These are phyloP conservation scores for Tetrapisispora arboricola DNA, from an alignment of 805 yeast species.

Conservation along the genomic window DNA sequence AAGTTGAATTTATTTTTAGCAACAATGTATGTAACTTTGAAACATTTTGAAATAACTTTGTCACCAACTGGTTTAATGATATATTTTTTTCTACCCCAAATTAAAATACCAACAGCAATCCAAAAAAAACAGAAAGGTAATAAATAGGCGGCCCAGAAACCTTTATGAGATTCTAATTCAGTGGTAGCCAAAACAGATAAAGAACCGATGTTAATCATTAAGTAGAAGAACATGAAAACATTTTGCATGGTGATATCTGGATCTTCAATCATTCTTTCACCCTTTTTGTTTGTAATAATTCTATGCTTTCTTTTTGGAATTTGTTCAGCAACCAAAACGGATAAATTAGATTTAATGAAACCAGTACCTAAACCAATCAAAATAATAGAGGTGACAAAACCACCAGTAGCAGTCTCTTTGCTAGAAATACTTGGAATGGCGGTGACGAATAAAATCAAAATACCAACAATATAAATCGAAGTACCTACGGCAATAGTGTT, in stretches of 20 bases:
- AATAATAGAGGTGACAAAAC: slow-evolving; percentile 36
- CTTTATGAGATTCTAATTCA: slow-evolving; percentile 53
- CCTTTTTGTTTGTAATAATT: slow-evolving; percentile 46
- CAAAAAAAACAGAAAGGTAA: slow-evolving; percentile 62
- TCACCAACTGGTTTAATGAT: slow-evolving; percentile 53
- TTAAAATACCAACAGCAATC: slow-evolving; percentile 43
- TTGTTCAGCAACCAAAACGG: slow-evolving; percentile 63
- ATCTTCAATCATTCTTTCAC: slow-evolving; percentile 59
- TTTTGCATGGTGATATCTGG: slow-evolving; percentile 63
- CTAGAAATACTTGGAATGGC: slow-evolving; percentile 50
- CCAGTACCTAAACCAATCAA: slow-evolving; percentile 71
- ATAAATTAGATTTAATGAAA: slow-evolving; percentile 67
- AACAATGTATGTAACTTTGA: slow-evolving; percentile 36
- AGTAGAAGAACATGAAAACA: slow-evolving; percentile 65
- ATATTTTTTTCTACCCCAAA: slow-evolving; percentile 44
- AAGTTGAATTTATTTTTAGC: slow-evolving; percentile 39
- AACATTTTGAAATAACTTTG: slow-evolving; percentile 46
- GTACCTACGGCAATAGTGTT: slow-evolving; percentile 56
- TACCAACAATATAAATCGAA: slow-evolving; percentile 50
- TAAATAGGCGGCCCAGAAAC: slow-evolving; percentile 66
- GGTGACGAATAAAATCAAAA: slow-evolving; percentile 55
- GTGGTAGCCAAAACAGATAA: slow-evolving; percentile 70
- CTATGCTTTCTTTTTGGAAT: slow-evolving; percentile 51
- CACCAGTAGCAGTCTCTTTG: slow-evolving; percentile 47
- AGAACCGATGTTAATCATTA: slow-evolving; percentile 68